A percentile compares a stretch with the other conserved stretches of the same genome.
Evolutionary conservation across 176 grass and related monocot genomes (phyloP).

Genomic region (Carex parvula): DNA sequence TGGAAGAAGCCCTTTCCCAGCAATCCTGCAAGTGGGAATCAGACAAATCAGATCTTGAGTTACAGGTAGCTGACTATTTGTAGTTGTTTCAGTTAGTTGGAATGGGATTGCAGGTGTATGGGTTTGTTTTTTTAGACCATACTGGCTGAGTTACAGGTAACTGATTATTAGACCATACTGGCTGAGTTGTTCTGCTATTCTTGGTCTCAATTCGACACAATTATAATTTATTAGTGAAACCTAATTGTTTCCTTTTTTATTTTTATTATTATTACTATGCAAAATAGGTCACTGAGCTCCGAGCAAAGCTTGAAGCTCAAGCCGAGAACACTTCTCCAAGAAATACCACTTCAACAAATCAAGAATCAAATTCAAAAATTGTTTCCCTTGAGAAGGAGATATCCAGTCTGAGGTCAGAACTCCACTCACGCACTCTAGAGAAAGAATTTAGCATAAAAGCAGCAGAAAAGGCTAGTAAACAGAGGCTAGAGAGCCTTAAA

Average conservation of each 20-base stretch:
- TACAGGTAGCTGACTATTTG: constrained; percentile 19
- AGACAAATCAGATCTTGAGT: constrained; percentile 58
- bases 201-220: not conserved
- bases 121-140: not conserved
- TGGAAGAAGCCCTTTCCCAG: constrained; percentile 48
- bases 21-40: constrained; percentile 58
- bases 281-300: constrained; percentile 49
- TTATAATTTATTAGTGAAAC: not conserved
- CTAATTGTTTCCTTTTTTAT: not conserved
- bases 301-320: constrained; percentile 68
- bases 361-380: constrained; percentile 36
- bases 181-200: not conserved
- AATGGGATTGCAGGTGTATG: not conserved
- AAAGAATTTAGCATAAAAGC: constrained; percentile 71
- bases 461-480: constrained; percentile 83
- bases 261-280: not conserved
- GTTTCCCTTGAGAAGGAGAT: constrained; percentile 66
- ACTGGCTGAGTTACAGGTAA: not conserved
- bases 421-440: constrained; percentile 51
- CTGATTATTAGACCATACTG: not conserved
- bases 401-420: constrained; percentile 45
- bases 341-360: constrained; percentile 25
- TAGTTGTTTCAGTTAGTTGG: not conserved
- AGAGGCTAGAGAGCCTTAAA: constrained; percentile 74
- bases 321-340: constrained; percentile 32